Percentiles rank a stretch among this genome's conserved stretches.
Evolutionary conservation across 306 rosid genomes (phyloP).

Genomic region (Prosopis cineraria): DNA sequence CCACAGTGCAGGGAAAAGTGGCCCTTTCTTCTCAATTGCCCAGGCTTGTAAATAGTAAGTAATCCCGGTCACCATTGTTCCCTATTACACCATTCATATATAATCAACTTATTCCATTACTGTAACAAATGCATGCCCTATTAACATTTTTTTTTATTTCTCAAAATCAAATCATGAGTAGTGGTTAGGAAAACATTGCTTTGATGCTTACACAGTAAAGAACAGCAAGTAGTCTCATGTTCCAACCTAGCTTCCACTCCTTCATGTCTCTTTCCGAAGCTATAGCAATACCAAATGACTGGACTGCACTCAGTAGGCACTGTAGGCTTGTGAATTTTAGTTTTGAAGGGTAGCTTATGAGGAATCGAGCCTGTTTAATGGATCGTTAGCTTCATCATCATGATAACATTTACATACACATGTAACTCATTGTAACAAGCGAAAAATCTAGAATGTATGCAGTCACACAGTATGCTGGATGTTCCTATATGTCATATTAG

Average conservation of each 20-base stretch:
- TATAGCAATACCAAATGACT: conserved; percentile 55
- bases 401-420: neutral
- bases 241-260: conserved; percentile 64
- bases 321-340: conserved; percentile 46
- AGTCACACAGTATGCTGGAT: neutral
- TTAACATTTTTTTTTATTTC: neutral
- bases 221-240: conserved; percentile 45
- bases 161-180: neutral
- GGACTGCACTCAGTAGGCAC: conserved; percentile 49
- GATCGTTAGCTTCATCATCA: neutral
- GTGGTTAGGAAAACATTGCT: neutral
- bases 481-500: neutral
- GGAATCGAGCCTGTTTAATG: conserved; percentile 47
- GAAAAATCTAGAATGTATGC: neutral
- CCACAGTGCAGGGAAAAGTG: conserved; percentile 52
- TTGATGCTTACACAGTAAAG: conserved; percentile 18
- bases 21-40: conserved; percentile 42
- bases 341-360: conserved; percentile 52
- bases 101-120: neutral
- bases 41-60: conserved; percentile 36
- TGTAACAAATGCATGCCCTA: neutral
- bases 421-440: neutral
- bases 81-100: conserved; percentile 21
- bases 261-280: conserved; percentile 55
- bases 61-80: conserved; percentile 29